Evolutionary conservation across 352 stramenopile species (phyloP), one percentile per base, ranked within the genome.

Genomic region (Globisporangium camurandrum): DNA sequence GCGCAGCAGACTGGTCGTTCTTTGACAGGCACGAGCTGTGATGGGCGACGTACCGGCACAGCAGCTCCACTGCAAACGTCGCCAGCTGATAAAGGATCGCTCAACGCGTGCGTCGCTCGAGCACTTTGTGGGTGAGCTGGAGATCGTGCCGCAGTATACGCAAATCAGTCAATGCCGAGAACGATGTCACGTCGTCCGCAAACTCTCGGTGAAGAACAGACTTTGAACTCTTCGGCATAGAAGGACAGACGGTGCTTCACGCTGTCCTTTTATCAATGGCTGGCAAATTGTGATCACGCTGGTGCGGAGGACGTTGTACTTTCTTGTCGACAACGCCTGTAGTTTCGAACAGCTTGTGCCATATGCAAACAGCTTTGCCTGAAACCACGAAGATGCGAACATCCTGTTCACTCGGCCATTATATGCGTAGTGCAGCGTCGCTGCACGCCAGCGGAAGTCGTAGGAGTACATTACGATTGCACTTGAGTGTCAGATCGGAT

Each of bases 101-200:
- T 38, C 46, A 8, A 7, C 22, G 33, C 6, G 34, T 23, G 24
- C 47, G 34, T 2, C 37, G 52, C 39, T 61, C 52, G 1, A 58
- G 30, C 0, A 65, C 31, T 30, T 58, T 65, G 12, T 44, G 54
- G 1, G 36, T 52, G 6, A 66, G 27, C 0, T 36, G 31, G 0
- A 66, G 28, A 3, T 56, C 41, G 38, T 62, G 56, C n/a, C 52
- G 45, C 2, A 62, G 42, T 1, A 56, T 1, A 1, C 54, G 49
- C 2, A 62, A 37, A 0, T 62, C 42, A 34, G 30, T 34, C 30
- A 11, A 34, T 11, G 30, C 30, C 30, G 30, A 34, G 30, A 34
- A 34, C 30, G 30, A 34, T 11, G 1, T 1, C 7, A 11, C 7
- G 30, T 34, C 7, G 1, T 34, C 30, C 7, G 12, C 30, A 34